Percentiles rank a stretch among this genome's conserved stretches.
phyloP scores from a whole-genome alignment of 164 flowering plant genomes.

The Umbilicus rupestris region DNA sequence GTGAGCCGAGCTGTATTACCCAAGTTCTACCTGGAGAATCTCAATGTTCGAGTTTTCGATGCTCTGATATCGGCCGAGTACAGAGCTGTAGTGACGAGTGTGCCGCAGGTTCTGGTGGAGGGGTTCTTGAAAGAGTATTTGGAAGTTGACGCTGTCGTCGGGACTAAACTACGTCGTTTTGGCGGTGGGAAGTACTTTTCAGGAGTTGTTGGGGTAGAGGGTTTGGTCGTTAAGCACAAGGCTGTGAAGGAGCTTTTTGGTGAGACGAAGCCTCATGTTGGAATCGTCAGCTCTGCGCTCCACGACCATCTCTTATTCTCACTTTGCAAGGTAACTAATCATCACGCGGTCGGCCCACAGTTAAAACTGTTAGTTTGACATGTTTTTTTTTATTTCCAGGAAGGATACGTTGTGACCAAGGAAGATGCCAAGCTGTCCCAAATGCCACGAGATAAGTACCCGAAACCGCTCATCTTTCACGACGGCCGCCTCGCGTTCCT shows the following conservation, averaged over 20 bases:
- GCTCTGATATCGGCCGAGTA: conserved; percentile 30
- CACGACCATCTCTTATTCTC: conserved; percentile 61
- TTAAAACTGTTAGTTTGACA: neutral
- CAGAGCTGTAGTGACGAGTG: conserved; percentile 43
- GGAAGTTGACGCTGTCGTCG: conserved; percentile 44
- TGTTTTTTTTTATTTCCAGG: conserved; percentile 20
- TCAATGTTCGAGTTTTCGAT: conserved; percentile 44
- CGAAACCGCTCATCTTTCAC: conserved; percentile 73
- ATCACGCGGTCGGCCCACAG: too few relatives aligned
- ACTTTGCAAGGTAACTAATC: conserved; percentile 84
- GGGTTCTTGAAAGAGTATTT: conserved; percentile 65
- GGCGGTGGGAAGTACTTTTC: conserved; percentile 32
- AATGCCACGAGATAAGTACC: conserved; percentile 59
- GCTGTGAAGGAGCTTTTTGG: conserved; percentile 51
- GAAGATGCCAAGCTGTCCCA: conserved; percentile 30
- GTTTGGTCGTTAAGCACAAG: conserved; percentile 56
- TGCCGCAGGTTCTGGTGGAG: conserved; percentile 82
- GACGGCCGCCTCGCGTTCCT: conserved; percentile 83
- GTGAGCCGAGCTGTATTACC: conserved; percentile 71
- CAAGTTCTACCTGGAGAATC: conserved; percentile 70
- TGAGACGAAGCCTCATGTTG: conserved; percentile 56
- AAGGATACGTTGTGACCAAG: conserved; percentile 48
- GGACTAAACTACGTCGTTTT: conserved; percentile 49
- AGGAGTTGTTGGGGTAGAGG: conserved; percentile 43
- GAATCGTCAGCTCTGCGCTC: conserved; percentile 37